These are phyloP conservation scores for Hypoxylon sp. DNA, from an alignment of 2,329 filamentous ascomycete genomes.

Conservation along the genomic window DNA sequence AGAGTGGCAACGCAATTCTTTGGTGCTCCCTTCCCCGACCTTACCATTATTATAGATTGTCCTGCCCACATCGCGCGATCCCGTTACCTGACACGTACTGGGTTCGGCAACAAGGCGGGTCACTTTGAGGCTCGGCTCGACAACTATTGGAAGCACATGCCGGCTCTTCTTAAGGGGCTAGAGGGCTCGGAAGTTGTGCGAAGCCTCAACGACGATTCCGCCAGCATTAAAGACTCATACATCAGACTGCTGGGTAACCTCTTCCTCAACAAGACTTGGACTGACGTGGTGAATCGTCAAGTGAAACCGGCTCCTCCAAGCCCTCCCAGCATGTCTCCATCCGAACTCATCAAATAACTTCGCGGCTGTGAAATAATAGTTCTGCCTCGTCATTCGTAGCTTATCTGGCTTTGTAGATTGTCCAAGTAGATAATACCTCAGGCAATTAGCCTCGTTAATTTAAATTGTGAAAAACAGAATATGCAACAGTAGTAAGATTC, in stretches of 20 bases:
- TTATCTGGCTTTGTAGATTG: not conserved
- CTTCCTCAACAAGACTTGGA: conserved; percentile 4
- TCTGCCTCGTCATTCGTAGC: not conserved
- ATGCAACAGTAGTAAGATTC: not conserved
- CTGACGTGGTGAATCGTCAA: conserved; percentile 2
- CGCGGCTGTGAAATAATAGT: not conserved
- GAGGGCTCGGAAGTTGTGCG: not conserved
- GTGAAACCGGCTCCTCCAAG: no score
- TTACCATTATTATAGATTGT: conserved; percentile 24
- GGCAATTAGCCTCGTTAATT: not conserved
- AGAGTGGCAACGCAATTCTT: not conserved
- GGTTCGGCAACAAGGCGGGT: not conserved
- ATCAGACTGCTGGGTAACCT: conserved; percentile 1
- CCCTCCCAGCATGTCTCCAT: not conserved
- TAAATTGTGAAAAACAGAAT: not conserved
- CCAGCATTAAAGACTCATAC: conserved; percentile 13
- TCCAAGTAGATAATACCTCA: not conserved
- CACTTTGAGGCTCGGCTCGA: not conserved
- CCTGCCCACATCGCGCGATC: conserved; percentile 1
- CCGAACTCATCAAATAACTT: no score
- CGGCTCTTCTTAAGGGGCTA: not conserved
- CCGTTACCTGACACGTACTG: not conserved
- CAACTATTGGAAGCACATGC: not conserved
- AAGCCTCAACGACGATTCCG: not conserved
- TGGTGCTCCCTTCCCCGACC: not conserved